Percentiles rank a stretch among this genome's conserved stretches.
phyloP scores from a whole-genome alignment of 345 rosid species.

The Moringa oleifera region DNA sequence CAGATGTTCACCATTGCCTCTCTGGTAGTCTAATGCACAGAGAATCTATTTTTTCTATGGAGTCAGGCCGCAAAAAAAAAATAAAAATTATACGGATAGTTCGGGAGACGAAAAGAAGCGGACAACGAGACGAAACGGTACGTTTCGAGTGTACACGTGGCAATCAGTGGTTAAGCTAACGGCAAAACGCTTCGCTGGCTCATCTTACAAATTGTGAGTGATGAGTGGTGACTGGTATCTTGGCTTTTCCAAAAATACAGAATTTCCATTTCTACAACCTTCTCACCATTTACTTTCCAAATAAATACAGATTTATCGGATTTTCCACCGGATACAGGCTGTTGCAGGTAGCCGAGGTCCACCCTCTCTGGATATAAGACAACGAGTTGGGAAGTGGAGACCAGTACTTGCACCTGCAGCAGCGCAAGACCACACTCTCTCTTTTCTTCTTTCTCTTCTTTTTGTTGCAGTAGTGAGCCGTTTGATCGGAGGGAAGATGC shows the following conservation, averaged over 20 bases:
- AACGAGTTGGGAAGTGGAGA: constrained; percentile 7
- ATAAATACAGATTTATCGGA: too few relatives aligned
- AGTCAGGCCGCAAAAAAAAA: too few relatives aligned
- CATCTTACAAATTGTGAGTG: not conserved
- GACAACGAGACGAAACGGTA: too few relatives aligned
- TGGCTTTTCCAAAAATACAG: not conserved
- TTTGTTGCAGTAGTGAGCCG: too few relatives aligned
- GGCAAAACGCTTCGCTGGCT: constrained; percentile 23
- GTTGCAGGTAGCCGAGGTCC: constrained; percentile 15
- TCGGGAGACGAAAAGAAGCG: constrained; percentile 13
- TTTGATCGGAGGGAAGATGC: constrained; percentile 41
- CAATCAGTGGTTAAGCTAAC: too few relatives aligned
- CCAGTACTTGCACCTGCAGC: constrained; percentile 4
- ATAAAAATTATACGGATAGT: constrained; percentile 7
- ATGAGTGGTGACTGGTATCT: constrained; percentile 1
- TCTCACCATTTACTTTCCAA: too few relatives aligned
- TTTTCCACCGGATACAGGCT: constrained; percentile 29
- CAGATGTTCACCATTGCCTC: too few relatives aligned
- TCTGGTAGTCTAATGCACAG: too few relatives aligned
- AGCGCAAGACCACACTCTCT: not conserved
- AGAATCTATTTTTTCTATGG: too few relatives aligned
- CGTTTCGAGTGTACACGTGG: too few relatives aligned
- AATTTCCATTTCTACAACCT: too few relatives aligned
- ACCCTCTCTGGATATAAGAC: constrained; percentile 27
- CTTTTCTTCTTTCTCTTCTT: not conserved